Percentiles rank a stretch among this genome's conserved stretches.
phyloP scores from a whole-genome alignment of 2,329 filamentous ascomycete species.

The Talaromyces piceae region DNA sequence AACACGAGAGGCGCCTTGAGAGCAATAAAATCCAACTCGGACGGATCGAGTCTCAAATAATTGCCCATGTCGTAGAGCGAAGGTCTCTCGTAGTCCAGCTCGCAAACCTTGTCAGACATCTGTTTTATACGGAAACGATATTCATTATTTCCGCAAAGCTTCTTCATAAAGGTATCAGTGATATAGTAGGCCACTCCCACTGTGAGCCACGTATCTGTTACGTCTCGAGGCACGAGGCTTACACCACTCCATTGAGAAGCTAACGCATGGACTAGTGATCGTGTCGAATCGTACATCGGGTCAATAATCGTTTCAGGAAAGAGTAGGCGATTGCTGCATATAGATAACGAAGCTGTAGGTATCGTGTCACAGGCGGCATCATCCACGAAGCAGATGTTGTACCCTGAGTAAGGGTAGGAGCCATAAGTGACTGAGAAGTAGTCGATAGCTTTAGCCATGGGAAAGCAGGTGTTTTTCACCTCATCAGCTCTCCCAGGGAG shows the following conservation, averaged over 20 bases:
- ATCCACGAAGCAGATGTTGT: slow-evolving; percentile 91
- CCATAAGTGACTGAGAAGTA: slow-evolving; percentile 83
- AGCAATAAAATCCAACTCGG: slow-evolving; percentile 83
- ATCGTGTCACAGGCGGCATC: slow-evolving; percentile 71
- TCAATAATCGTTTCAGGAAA: slow-evolving; percentile 83
- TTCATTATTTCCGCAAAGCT: slow-evolving; percentile 88
- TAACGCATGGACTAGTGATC: slow-evolving; percentile 72
- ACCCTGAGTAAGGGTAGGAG: slow-evolving; percentile 83
- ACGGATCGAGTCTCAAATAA: slow-evolving; percentile 68
- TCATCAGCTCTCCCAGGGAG: slow-evolving; percentile 75
- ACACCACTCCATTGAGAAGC: slow-evolving; percentile 93
- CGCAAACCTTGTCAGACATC: slow-evolving; percentile 72
- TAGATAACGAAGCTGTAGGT: slow-evolving; percentile 72
- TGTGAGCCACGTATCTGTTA: slow-evolving; percentile 78
- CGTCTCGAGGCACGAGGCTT: slow-evolving; percentile 76
- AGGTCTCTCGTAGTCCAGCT: slow-evolving; percentile 73
- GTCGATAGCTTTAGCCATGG: slow-evolving; percentile 79
- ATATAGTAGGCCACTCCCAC: slow-evolving; percentile 90
- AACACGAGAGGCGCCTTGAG: slow-evolving; percentile 86
- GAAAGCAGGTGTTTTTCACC: slow-evolving; percentile 77
- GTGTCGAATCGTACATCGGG: slow-evolving; percentile 70
- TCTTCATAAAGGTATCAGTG: slow-evolving; percentile 85
- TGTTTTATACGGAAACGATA: slow-evolving; percentile 85
- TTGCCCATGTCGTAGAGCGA: slow-evolving; percentile 75
- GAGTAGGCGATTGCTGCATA: slow-evolving; percentile 79